Evolutionary conservation across 768 basidiomycete species (phyloP).

Genomic region (Tubosaeta sp.): DNA sequence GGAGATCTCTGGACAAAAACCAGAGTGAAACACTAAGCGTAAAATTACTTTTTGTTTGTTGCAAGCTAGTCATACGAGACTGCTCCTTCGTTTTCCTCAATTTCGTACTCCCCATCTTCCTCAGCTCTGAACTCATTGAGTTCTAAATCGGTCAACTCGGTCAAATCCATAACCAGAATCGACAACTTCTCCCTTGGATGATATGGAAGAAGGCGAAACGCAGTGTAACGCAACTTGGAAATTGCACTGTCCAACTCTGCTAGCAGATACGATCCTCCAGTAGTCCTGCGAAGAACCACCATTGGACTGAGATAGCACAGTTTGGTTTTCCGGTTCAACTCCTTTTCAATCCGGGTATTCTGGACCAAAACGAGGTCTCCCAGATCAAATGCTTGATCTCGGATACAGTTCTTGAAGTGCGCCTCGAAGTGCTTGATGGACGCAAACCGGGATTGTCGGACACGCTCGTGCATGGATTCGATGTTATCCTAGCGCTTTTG

Average conservation of each 20-base stretch:
- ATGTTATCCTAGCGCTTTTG: not conserved
- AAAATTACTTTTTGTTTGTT: not conserved
- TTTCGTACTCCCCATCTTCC: no score
- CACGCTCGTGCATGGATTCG: not conserved
- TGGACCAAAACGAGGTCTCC: not conserved
- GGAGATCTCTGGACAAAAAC: not conserved
- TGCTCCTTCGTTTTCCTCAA: no score
- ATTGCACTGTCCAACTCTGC: not conserved
- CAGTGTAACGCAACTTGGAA: not conserved
- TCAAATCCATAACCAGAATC: no score
- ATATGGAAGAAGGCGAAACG: not conserved
- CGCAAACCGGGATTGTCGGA: not conserved
- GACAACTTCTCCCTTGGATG: not conserved
- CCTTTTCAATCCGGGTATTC: not conserved
- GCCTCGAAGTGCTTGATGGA: not conserved
- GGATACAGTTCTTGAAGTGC: not conserved
- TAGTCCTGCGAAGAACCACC: not conserved
- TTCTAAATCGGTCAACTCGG: no score
- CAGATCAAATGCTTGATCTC: not conserved
- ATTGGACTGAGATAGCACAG: not conserved
- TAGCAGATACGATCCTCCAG: not conserved
- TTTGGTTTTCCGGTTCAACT: slow-evolving; percentile 21
- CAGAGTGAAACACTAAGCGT: not conserved
- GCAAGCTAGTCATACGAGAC: not conserved
- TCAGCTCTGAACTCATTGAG: no score